A percentile compares a stretch with the other conserved stretches of the same genome.
Evolutionary conservation across 2,329 filamentous ascomycete genomes (phyloP).

Genomic region (Microthyrium microscopicum): DNA sequence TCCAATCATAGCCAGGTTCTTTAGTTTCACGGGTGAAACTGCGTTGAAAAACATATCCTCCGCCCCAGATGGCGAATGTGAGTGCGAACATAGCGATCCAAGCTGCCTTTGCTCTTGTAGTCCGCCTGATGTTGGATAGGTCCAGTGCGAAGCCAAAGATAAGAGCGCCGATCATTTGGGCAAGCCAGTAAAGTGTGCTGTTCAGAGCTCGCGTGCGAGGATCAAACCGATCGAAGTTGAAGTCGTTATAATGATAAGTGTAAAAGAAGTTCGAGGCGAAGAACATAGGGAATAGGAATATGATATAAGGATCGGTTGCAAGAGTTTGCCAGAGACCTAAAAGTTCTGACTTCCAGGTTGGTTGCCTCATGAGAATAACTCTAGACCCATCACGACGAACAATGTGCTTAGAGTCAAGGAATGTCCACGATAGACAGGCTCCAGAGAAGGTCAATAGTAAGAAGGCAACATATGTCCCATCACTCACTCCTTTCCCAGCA

Average conservation of each 20-base stretch:
- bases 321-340: slow-evolving; percentile 60
- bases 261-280: slow-evolving; percentile 68
- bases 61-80: slow-evolving; percentile 68
- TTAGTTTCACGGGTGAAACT: slow-evolving; percentile 30
- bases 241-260: slow-evolving; percentile 59
- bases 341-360: slow-evolving; percentile 68
- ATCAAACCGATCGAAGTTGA: slow-evolving; percentile 56
- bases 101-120: too few species aligned
- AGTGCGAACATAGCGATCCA: slow-evolving; percentile 46
- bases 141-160: slow-evolving; percentile 61
- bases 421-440: slow-evolving; percentile 48
- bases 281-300: slow-evolving; percentile 70
- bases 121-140: too few species aligned
- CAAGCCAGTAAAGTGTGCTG: slow-evolving; percentile 59
- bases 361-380: slow-evolving; percentile 81
- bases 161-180: slow-evolving; percentile 62
- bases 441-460: slow-evolving; percentile 66
- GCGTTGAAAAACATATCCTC: slow-evolving; percentile 64
- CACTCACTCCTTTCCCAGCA: too few species aligned
- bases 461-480: slow-evolving; percentile 80
- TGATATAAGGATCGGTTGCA: slow-evolving; percentile 51
- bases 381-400: slow-evolving; percentile 60
- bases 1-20: slow-evolving; percentile 41
- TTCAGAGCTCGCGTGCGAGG: slow-evolving; percentile 62
- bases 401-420: slow-evolving; percentile 57